These are phyloP conservation scores for Trichoderma orchidacearum DNA, from an alignment of 495 filamentous ascomycete genomes.

Conservation along the genomic window DNA sequence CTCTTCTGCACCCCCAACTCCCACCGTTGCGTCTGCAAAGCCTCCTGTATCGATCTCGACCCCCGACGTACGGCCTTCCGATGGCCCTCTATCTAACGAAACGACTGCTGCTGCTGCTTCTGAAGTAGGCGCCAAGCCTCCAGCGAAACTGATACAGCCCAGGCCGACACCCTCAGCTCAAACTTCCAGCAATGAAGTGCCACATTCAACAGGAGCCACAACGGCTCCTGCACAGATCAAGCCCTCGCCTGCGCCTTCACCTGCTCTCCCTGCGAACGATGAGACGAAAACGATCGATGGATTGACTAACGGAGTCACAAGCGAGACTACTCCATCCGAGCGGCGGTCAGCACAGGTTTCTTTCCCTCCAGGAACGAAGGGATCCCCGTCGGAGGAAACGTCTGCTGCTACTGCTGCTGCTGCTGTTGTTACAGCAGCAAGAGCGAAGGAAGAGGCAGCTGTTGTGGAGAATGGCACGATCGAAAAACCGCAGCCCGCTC, in stretches of 20 bases:
- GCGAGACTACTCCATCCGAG: background rate
- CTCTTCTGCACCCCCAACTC: slow-evolving; percentile 8
- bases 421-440: background rate
- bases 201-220: background rate
- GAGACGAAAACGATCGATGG: background rate
- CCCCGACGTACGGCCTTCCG: background rate
- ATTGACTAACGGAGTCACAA: background rate
- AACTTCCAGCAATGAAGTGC: background rate
- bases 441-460: background rate
- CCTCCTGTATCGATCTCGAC: background rate
- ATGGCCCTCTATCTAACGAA: background rate
- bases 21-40: slow-evolving; percentile 4
- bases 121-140: background rate
- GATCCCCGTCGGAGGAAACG: slow-evolving; percentile 1
- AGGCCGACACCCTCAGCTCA: background rate
- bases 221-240: background rate
- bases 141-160: background rate
- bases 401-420: too few relatives aligned
- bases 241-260: background rate
- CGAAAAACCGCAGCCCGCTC: background rate
- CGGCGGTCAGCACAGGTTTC: background rate
- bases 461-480: background rate
- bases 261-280: background rate
- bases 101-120: background rate
- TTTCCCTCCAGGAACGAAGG: slow-evolving; percentile 1